Conservation (phyloP, 192 early-diverging fungal species). For the Mortierella hygrophila region DNA sequence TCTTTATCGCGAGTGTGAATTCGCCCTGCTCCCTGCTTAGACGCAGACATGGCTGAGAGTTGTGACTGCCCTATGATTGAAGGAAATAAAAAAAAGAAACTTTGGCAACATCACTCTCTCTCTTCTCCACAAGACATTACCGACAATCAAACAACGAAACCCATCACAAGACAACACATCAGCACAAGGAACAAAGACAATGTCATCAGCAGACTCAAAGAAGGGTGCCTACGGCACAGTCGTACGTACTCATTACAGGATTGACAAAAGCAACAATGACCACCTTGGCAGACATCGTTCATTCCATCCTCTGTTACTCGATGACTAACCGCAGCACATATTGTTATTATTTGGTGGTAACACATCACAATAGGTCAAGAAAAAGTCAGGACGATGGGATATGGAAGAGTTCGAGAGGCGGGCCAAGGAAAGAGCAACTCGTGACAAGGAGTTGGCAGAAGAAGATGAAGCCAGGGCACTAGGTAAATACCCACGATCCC, state of each 20-base stretch:
- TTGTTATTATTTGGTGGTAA: background rate
- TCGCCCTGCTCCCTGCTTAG: no score
- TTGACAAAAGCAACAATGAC: background rate
- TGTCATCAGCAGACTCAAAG: constrained; percentile 32
- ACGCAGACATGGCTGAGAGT: no score
- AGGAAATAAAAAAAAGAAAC: no score
- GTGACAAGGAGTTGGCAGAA: constrained; percentile 56
- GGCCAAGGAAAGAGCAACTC: constrained; percentile 73
- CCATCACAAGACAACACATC: background rate
- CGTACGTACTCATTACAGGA: constrained; percentile 10
- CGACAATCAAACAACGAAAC: background rate
- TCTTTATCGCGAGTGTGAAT: background rate
- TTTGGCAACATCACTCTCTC: no score
- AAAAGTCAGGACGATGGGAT: constrained; percentile 71
- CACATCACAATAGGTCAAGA: constrained; percentile 24
- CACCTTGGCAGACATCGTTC: background rate
- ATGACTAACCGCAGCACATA: background rate
- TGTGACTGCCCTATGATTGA: no score
- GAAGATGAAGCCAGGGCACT: constrained; percentile 69
- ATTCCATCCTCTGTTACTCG: background rate
- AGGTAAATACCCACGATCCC: constrained; percentile 35
- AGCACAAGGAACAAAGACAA: background rate
- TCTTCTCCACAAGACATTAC: no score
- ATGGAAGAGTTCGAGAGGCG: constrained; percentile 73
- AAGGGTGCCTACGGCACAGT: constrained; percentile 49